Percentiles rank a stretch among this genome's conserved stretches.
Evolutionary conservation across 2,329 filamentous ascomycete genomes (phyloP).

Genomic region (Fusarium sp.): DNA sequence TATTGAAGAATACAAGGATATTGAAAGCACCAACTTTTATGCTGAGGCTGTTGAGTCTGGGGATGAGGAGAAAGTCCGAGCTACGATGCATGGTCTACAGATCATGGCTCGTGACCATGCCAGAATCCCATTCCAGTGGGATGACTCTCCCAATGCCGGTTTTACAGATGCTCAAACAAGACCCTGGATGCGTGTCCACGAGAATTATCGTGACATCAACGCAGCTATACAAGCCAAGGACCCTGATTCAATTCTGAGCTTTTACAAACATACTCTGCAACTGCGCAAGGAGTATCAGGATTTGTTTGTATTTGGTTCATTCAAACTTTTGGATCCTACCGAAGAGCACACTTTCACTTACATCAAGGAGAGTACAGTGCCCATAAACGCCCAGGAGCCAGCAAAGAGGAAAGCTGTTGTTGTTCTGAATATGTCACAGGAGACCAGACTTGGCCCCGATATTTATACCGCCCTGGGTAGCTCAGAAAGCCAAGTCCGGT

Average conservation of each 20-base stretch:
- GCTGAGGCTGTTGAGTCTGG: constrained; percentile 53
- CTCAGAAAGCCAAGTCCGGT: background rate
- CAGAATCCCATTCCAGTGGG: constrained; percentile 75
- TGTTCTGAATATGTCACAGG: constrained; percentile 58
- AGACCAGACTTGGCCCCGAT: constrained; percentile 43
- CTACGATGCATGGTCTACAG: constrained; percentile 63
- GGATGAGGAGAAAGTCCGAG: constrained; percentile 50
- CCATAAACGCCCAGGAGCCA: constrained; percentile 21
- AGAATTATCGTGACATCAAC: constrained; percentile 67
- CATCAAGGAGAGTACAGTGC: constrained; percentile 50
- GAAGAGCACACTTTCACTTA: constrained; percentile 69
- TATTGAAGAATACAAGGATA: constrained; percentile 64
- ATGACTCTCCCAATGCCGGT: constrained; percentile 65
- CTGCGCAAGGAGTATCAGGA: constrained; percentile 66
- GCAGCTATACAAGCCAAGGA: constrained; percentile 59
- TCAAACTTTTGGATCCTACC: constrained; percentile 61
- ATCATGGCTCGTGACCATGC: constrained; percentile 72
- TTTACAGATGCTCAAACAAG: constrained; percentile 60
- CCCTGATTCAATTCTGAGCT: constrained; percentile 63
- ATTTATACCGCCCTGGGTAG: constrained; percentile 38
- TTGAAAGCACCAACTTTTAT: constrained; percentile 65
- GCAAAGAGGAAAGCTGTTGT: constrained; percentile 50
- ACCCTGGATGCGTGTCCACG: constrained; percentile 77
- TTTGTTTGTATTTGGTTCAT: constrained; percentile 71
- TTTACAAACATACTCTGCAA: constrained; percentile 65